Percentiles rank a stretch among this genome's conserved stretches.
Conservation (phyloP, 2,329 filamentous ascomycete species). For the Fusarium vanettenii region DNA sequence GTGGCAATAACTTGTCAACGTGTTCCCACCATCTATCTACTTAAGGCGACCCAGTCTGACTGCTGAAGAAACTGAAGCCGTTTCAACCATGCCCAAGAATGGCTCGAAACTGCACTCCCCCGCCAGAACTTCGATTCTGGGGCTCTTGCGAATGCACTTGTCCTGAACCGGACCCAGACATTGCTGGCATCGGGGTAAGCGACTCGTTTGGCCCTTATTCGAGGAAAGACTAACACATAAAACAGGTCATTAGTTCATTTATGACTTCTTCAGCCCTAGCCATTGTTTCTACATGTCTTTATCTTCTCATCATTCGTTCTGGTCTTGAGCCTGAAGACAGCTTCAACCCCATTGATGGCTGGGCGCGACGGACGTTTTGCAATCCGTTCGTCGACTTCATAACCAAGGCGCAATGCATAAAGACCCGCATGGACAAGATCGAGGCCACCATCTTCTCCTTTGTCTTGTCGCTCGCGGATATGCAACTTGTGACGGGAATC, state of each 20-base stretch:
- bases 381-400: not conserved
- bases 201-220: not conserved
- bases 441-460: not conserved
- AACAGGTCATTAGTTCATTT: not conserved
- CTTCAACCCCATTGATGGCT: not conserved
- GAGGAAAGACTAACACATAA: not conserved
- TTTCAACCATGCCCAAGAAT: too few species aligned
- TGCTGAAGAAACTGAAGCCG: too few species aligned
- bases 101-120: too few species aligned
- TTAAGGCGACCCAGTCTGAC: too few species aligned
- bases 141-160: not conserved
- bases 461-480: not conserved
- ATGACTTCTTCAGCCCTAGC: not conserved
- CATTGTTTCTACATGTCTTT: not conserved
- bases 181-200: not conserved
- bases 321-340: not conserved
- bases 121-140: too few species aligned
- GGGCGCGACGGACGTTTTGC: not conserved
- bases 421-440: not conserved
- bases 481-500: not conserved
- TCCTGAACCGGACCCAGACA: not conserved
- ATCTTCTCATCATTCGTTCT: not conserved
- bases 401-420: not conserved
- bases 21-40: too few species aligned
- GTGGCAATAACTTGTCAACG: too few species aligned